A percentile compares a stretch with the other conserved stretches of the same genome.
Evolutionary conservation across 768 basidiomycete genomes (phyloP).

Genomic region (Rhizopogon sp.): DNA sequence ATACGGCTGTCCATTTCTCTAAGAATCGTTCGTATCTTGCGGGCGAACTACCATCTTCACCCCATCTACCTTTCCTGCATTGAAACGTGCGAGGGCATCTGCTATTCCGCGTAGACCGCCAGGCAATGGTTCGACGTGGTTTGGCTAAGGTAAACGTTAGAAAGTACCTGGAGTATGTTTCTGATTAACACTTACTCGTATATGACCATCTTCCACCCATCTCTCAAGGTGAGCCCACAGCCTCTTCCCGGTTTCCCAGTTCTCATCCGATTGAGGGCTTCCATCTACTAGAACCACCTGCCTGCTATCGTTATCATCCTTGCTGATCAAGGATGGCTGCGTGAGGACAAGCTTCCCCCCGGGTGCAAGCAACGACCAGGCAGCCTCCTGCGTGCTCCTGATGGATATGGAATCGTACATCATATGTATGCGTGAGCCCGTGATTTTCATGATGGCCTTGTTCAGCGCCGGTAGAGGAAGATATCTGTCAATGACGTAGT

Average conservation of each 20-base stretch:
- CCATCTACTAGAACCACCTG: conserved; percentile 28
- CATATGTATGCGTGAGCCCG: conserved; percentile 26
- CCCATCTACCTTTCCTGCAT: conserved; percentile 37
- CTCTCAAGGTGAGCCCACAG: conserved; percentile 21
- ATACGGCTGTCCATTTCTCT: not conserved
- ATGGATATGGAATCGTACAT: conserved; percentile 35
- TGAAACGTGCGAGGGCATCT: conserved; percentile 36
- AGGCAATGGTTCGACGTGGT: conserved; percentile 34
- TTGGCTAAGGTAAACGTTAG: conserved; percentile 30
- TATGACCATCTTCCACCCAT: conserved; percentile 28
- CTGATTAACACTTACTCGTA: conserved; percentile 18
- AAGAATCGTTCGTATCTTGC: conserved; percentile 22
- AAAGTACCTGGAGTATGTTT: not conserved
- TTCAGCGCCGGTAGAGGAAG: conserved; percentile 24
- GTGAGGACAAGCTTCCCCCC: conserved; percentile 33
- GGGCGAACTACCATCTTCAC: conserved; percentile 40
- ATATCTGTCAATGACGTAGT: conserved; percentile 30
- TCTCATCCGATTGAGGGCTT: conserved; percentile 27
- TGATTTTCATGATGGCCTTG: conserved; percentile 32
- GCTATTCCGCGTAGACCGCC: conserved; percentile 39
- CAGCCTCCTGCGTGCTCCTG: conserved; percentile 34
- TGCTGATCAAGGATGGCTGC: conserved; percentile 27
- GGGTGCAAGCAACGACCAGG: conserved; percentile 30
- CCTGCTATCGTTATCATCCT: conserved; percentile 19
- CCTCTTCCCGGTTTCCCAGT: conserved; percentile 28